These are phyloP conservation scores for Fusarium haematococcum DNA, from an alignment of 2,329 filamentous ascomycete species.

Conservation along the genomic window DNA sequence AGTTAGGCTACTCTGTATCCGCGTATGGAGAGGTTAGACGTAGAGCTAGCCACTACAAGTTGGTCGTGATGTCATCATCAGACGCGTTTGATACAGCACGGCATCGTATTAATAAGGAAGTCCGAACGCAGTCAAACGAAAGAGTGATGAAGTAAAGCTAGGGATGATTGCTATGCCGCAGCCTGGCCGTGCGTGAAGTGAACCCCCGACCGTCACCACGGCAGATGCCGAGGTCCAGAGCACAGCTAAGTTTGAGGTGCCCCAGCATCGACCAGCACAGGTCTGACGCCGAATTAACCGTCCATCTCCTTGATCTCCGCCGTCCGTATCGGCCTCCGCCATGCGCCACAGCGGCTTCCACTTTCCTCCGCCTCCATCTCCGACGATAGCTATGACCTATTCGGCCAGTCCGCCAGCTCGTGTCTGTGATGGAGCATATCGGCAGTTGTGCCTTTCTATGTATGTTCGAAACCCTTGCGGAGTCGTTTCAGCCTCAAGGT, in stretches of 20 bases:
- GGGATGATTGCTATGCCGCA: too few species aligned
- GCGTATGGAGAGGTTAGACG: background rate
- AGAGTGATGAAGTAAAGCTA: too few species aligned
- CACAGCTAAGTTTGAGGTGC: background rate
- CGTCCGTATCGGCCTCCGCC: background rate
- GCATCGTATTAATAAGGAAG: background rate
- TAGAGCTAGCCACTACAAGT: background rate
- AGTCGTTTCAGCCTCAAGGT: background rate
- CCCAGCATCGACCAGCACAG: background rate
- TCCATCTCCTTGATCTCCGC: background rate
- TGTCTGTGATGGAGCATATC: background rate
- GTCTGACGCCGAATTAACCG: background rate
- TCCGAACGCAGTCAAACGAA: too few species aligned
- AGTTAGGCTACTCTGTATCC: background rate
- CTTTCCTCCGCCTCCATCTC: background rate
- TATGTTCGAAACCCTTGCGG: background rate
- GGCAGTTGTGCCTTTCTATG: background rate
- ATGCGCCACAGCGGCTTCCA: background rate
- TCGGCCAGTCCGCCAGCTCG: background rate
- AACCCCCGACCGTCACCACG: background rate
- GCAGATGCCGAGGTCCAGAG: background rate
- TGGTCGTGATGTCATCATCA: background rate
- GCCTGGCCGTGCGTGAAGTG: background rate
- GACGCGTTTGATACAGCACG: background rate
- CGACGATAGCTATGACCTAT: background rate